phyloP scores from a whole-genome alignment of 2,329 filamentous ascomycete genomes.

The Sclerotinia subarctica region DNA sequence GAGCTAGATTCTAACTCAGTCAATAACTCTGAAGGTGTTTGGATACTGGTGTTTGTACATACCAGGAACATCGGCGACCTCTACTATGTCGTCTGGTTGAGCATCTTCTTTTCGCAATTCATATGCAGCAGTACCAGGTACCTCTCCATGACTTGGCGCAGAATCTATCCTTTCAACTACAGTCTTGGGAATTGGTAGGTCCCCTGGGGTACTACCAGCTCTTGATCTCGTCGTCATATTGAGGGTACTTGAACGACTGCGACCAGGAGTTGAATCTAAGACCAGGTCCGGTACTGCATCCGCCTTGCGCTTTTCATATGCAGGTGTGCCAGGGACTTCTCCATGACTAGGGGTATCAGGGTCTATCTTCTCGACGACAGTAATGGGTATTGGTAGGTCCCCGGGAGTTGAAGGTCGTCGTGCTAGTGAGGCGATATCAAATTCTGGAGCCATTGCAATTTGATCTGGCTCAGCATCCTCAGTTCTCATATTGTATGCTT shows the following conservation, averaged over 20 bases:
- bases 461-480: conserved; percentile 59
- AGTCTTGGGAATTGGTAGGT: conserved; percentile 53
- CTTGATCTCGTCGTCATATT: conserved; percentile 27
- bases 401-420: conserved; percentile 30
- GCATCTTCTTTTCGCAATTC: conserved; percentile 55
- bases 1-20: conserved; percentile 60
- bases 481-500: conserved; percentile 54
- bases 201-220: conserved; percentile 36
- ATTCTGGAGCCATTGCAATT: conserved; percentile 44
- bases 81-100: conserved; percentile 57
- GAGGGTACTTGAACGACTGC: conserved; percentile 27
- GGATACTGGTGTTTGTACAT: conserved; percentile 42
- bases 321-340: conserved; percentile 58
- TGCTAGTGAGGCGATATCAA: conserved; percentile 10
- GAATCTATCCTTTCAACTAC: conserved; percentile 57
- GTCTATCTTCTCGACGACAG: conserved; percentile 56
- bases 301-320: conserved; percentile 52
- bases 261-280: conserved; percentile 39
- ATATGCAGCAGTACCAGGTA: conserved; percentile 58
- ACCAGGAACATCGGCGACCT: conserved; percentile 51
- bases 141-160: conserved; percentile 56
- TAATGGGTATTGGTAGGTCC: conserved; percentile 51
- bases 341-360: conserved; percentile 53
- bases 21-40: conserved; percentile 50
- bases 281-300: conserved; percentile 62